Percentiles rank a stretch among this genome's conserved stretches.
Conservation (phyloP, 805 yeast species). For the Wickerhamiella parazyma region DNA sequence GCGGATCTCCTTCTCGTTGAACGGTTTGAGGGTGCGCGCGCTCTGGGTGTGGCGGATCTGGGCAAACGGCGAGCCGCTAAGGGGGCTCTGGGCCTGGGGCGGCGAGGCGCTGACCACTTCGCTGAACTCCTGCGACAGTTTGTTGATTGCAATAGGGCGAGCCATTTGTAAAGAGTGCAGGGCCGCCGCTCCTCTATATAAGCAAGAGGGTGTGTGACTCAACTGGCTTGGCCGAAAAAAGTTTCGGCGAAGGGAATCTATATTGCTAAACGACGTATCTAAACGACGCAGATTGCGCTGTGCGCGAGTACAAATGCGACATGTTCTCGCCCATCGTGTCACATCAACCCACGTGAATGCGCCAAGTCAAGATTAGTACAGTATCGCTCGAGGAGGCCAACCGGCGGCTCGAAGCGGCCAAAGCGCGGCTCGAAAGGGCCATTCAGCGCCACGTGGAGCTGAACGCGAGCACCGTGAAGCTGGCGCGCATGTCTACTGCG, state of each 20-base stretch:
- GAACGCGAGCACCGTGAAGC: neutral
- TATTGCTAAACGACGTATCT: too few species aligned
- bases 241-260: too few species aligned
- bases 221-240: too few species aligned
- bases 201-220: too few species aligned
- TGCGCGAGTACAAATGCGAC: too few species aligned
- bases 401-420: too few species aligned
- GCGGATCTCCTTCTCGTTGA: slow-evolving; percentile 89
- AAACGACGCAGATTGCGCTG: too few species aligned
- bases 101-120: slow-evolving; percentile 19
- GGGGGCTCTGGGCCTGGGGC: slow-evolving; percentile 11
- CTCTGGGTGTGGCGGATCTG: slow-evolving; percentile 16
- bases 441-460: neutral
- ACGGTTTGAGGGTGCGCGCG: slow-evolving; percentile 75
- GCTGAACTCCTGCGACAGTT: slow-evolving; percentile 13
- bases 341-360: too few species aligned
- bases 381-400: too few species aligned
- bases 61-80: slow-evolving; percentile 12
- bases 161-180: slow-evolving; percentile 18
- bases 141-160: slow-evolving; percentile 22
- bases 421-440: neutral
- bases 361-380: too few species aligned
- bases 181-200: too few species aligned
- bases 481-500: neutral
- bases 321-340: too few species aligned